phyloP scores from a whole-genome alignment of 192 early-diverging fungal genomes.

The Mortierella hygrophila region DNA sequence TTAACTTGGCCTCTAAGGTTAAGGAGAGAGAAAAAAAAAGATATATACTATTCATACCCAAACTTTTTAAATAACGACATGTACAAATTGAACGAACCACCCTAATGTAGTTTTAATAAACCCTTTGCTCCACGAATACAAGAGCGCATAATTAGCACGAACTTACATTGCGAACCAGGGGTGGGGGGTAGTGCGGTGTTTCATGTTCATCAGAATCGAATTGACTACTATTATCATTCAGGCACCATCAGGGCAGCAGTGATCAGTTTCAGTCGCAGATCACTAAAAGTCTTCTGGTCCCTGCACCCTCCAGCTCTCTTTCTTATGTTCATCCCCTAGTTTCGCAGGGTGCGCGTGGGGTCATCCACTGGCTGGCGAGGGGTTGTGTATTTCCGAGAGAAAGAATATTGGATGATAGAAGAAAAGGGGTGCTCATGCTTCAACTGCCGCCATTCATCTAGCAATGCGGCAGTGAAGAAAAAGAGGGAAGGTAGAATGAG shows the following conservation, averaged over 20 bases:
- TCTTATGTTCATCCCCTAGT: not conserved
- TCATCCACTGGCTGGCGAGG: not conserved
- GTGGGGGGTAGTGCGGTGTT: no score
- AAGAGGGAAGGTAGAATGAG: not conserved
- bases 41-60: not conserved
- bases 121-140: not conserved
- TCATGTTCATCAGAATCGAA: no score
- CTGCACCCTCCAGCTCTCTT: not conserved
- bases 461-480: not conserved
- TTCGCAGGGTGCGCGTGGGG: not conserved
- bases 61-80: not conserved
- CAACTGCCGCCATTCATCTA: not conserved
- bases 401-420: not conserved
- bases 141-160: no score
- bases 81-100: not conserved
- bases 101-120: conserved; percentile 4
- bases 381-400: not conserved
- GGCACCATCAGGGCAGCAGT: not conserved
- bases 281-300: not conserved
- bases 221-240: not conserved
- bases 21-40: not conserved
- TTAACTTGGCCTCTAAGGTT: not conserved
- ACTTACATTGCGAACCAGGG: no score
- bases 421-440: not conserved
- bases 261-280: not conserved